Base-by-base conservation (phyloP, 2,329 filamentous ascomycete genomes). In the Colletotrichum chlorophyti region DNA sequence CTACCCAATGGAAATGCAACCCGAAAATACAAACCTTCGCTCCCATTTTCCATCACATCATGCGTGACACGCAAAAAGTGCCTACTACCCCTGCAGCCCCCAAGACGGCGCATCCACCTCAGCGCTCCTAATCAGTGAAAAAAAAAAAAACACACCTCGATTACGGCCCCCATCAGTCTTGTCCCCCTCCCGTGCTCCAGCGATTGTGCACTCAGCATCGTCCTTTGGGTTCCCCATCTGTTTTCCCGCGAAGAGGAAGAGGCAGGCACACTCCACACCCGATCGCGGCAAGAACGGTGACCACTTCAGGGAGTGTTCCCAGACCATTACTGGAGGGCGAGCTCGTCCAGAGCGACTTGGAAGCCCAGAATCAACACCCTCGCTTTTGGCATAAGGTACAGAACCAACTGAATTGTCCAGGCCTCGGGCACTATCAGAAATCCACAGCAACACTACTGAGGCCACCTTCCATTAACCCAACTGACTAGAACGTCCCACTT, bases 101-200 rank as follows among this genome's bases (percentile, higher is more conserved):
- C 37, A 38, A 49, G 51, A 48, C 23, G 21, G 21, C 24, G 55
- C 55, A 59, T 55, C 55, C 55, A 59, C 55, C 42, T 42, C 55
- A 59, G 55, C 29, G 37, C 42, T 32, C 34, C 55, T 48, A 49
- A 59, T 55, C 55, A 59, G 55, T 59, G 45, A 53, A 37, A 37
- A 45, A 24, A 38, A n/a, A 14, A 40, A 32, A 45, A 55, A 43
- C 34, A 37, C 17, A 26, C 27, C 37, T 54, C 50, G 48, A 53
- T 19, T 38, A 49, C 51, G 37, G 53, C 53, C 46, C n/a, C 53
- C 46, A 57, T 51, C 53, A 38, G 53, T 51, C 41, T 40, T 21
- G 48, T 32, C 32, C 27, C 40, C 19, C 48, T 58, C 17, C 46
- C 29, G 17, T 24, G 42, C 37, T 38, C 41, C 53, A 41, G 32